phyloP scores from a whole-genome alignment of 108 stramenopile genomes.

The Poteriospumella lacustris region DNA sequence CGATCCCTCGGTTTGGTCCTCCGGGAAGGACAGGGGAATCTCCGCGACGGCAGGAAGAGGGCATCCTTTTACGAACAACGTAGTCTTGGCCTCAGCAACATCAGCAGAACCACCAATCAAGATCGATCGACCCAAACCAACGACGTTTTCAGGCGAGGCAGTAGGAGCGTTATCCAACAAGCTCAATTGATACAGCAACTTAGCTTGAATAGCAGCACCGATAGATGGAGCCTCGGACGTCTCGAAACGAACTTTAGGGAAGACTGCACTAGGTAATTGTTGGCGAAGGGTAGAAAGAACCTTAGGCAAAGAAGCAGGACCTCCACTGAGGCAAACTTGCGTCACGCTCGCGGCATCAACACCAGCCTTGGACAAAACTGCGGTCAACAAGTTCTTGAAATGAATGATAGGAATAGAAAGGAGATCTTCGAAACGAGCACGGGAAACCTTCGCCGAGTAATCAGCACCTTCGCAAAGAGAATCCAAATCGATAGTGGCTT shows the following conservation, averaged over 20 bases:
- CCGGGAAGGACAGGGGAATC: too few species aligned
- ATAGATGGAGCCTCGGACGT: not conserved
- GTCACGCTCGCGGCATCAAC: not conserved
- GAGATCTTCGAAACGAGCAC: constrained; percentile 24
- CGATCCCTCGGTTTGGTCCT: too few species aligned
- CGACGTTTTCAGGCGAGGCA: too few species aligned
- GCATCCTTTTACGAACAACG: too few species aligned
- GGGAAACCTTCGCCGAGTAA: constrained; percentile 3
- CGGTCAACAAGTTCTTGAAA: not conserved
- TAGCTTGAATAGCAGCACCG: constrained; percentile 12
- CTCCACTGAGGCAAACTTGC: constrained; percentile 3
- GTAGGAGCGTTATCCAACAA: not conserved
- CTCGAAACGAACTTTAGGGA: constrained; percentile 4
- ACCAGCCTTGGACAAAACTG: not conserved
- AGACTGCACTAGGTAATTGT: not conserved
- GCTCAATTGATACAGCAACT: not conserved
- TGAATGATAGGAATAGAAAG: not conserved
- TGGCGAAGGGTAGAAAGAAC: not conserved
- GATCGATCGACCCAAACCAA: too few species aligned
- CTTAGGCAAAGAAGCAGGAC: not conserved
- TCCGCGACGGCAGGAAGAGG: too few species aligned
- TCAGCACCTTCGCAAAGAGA: constrained; percentile 26
- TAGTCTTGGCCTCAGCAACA: too few species aligned
- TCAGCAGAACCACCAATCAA: too few species aligned
- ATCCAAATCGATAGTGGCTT: constrained; percentile 22